phyloP scores from a whole-genome alignment of 2,329 filamentous ascomycete genomes.

The Pyrenophora teres region DNA sequence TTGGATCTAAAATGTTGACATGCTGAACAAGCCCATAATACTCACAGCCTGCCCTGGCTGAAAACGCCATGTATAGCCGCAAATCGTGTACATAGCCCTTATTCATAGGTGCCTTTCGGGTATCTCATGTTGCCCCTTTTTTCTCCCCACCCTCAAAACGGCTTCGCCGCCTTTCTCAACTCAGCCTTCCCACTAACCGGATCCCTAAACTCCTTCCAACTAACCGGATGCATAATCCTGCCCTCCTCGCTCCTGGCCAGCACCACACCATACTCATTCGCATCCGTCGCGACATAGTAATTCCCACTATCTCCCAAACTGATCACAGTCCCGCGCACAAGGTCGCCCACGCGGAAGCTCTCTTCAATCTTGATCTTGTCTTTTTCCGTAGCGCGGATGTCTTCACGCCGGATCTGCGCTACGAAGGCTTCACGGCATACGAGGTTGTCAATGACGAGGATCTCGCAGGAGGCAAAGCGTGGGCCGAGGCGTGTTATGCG shows the following conservation, averaged over 20 bases:
- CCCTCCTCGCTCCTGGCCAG: constrained; percentile 88
- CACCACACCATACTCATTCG: constrained; percentile 90
- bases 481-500: constrained; percentile 84
- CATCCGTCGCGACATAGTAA: constrained; percentile 92
- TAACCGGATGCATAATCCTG: constrained; percentile 89
- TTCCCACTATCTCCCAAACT: constrained; percentile 91
- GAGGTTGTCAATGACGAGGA: constrained; percentile 72
- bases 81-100: background rate
- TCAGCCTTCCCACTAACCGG: constrained; percentile 76
- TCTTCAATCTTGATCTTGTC: constrained; percentile 91
- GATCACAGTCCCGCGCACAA: constrained; percentile 86
- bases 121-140: background rate
- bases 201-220: constrained; percentile 94
- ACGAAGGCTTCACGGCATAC: constrained; percentile 81
- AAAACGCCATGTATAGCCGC: too few relatives aligned
- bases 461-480: constrained; percentile 82
- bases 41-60: too few relatives aligned
- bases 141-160: constrained; percentile 55
- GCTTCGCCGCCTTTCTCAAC: constrained; percentile 90
- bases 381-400: constrained; percentile 93
- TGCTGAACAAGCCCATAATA: too few relatives aligned
- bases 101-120: too few relatives aligned
- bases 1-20: too few relatives aligned
- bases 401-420: constrained; percentile 83
- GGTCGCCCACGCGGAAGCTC: constrained; percentile 89